A percentile compares a stretch with the other conserved stretches of the same genome.
Conservation (phyloP, 1,284 basidiomycete species). For the Microbotryomycetes sp. region DNA sequence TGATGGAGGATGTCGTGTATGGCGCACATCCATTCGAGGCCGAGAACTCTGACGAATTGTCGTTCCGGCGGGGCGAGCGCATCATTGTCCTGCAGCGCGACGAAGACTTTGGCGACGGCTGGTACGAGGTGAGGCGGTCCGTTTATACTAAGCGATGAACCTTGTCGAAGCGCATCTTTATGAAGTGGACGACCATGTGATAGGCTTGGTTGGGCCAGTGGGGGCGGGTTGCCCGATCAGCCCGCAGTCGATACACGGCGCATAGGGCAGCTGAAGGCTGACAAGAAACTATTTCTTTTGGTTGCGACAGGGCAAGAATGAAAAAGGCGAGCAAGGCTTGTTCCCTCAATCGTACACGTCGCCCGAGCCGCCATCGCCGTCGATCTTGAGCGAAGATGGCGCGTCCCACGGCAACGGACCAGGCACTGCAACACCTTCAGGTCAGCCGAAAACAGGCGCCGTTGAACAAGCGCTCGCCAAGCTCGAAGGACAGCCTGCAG, state of each 20-base stretch:
- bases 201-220: not conserved
- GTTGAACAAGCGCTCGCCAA: not conserved
- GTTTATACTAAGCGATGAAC: no score
- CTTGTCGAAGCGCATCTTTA: constrained; percentile 19
- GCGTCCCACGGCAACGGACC: not conserved
- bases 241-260: no score
- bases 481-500: not conserved
- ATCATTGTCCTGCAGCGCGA: constrained; percentile 90
- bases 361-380: constrained; percentile 43
- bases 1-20: constrained; percentile 23
- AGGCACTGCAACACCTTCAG: not conserved
- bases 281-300: no score
- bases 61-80: constrained; percentile 75
- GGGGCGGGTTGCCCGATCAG: not conserved
- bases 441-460: not conserved
- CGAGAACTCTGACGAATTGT: constrained; percentile 88
- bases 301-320: constrained; percentile 65
- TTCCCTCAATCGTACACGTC: constrained; percentile 90
- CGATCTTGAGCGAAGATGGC: not conserved
- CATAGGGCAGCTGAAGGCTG: no score
- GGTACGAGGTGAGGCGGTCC: constrained; percentile 77
- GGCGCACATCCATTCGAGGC: constrained; percentile 46
- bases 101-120: constrained; percentile 91
- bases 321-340: constrained; percentile 70
- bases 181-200: not conserved